Evolutionary conservation across 2,329 filamentous ascomycete species (phyloP), one percentile per base, ranked within the genome.

Genomic region (Calonectria naviculata): DNA sequence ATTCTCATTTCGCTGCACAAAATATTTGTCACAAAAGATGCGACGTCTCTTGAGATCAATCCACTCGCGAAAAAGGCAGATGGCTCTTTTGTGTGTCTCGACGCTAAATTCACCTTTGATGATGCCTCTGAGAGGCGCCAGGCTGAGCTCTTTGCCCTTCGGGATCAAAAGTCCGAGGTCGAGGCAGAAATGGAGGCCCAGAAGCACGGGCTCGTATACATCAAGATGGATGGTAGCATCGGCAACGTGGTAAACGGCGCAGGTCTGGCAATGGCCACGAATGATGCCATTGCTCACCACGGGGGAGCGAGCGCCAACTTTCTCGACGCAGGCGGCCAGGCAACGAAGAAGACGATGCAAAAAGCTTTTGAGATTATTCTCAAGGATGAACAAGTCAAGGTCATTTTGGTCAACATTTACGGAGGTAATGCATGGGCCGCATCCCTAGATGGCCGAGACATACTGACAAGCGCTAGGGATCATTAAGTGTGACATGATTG

Each of bases 161-260:
- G 83, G 41, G 84, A 85, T 44, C 71, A 73, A 1, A 62, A 71
- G 0, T 76, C 81, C 2, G 84, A 84, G 41, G 73, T 83, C 0
- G 54, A 74, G 0, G 80, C 81, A 29, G 84, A 84, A 62, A 68
- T 81, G 0, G 81, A 84, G 46, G 64, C 88, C 1, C 82, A 85
- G n/a, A 87, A 89, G 70, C 85, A 92, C 69, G 94, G 94, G 5
- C 95, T 97, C 75, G 93, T 97, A 1, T 97, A 95, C 81, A 88
- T 97, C 73, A 92, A 90, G 77, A 83, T 88, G 68, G 75, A 81
- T 2, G 86, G 87, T 2, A 91, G 91, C 72, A 92, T 97, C 63
- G 95, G 94, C 44, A 97, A 93, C 0, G 86, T 97, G 73, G 94
- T 97, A 73, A 98, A 98, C 79, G 95, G 95, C 47, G 95, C 95